Conservation (phyloP, 495 filamentous ascomycete species). For the Hyaloscypha bicolor region DNA sequence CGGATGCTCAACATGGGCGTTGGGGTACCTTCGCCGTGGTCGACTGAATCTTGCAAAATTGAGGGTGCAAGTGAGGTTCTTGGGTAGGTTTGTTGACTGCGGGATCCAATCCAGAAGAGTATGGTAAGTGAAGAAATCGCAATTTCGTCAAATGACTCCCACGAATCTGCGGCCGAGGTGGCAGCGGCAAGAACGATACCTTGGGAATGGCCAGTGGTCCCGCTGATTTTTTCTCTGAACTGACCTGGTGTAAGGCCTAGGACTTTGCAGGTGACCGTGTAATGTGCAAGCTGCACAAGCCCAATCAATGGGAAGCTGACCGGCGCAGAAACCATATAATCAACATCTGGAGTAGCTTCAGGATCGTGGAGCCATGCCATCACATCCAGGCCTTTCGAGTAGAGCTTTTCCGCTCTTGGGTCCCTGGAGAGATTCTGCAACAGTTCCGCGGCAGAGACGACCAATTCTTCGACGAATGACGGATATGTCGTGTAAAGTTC, state of each 20-base stretch:
- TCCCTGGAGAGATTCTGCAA: constrained; percentile 84
- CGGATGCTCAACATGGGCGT: constrained; percentile 98
- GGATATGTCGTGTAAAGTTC: constrained; percentile 89
- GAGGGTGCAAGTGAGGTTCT: constrained; percentile 90
- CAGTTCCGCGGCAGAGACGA: constrained; percentile 75
- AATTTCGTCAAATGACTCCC: constrained; percentile 84
- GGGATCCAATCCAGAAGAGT: constrained; percentile 99
- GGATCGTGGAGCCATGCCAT: constrained; percentile 87
- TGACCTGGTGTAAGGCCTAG: constrained; percentile 85
- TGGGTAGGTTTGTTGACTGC: constrained; percentile 96
- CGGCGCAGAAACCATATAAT: constrained; percentile 95
- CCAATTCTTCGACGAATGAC: constrained; percentile 82
- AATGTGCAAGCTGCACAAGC: constrained; percentile 92
- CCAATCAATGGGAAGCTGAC: constrained; percentile 98
- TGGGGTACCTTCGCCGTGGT: constrained; percentile 89
- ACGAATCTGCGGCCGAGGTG: constrained; percentile 81
- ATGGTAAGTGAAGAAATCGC: constrained; percentile 80
- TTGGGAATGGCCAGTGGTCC: constrained; percentile 96
- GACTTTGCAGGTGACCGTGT: constrained; percentile 87
- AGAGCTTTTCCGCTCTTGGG: constrained; percentile 88
- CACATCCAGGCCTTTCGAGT: constrained; percentile 92
- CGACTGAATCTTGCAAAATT: constrained; percentile 89
- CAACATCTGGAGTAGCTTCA: constrained; percentile 87
- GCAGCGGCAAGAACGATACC: constrained; percentile 93
- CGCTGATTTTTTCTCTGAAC: constrained; percentile 76